Evolutionary conservation across 2,329 filamentous ascomycete genomes (phyloP).

Genomic region (Beauveria medogensis): DNA sequence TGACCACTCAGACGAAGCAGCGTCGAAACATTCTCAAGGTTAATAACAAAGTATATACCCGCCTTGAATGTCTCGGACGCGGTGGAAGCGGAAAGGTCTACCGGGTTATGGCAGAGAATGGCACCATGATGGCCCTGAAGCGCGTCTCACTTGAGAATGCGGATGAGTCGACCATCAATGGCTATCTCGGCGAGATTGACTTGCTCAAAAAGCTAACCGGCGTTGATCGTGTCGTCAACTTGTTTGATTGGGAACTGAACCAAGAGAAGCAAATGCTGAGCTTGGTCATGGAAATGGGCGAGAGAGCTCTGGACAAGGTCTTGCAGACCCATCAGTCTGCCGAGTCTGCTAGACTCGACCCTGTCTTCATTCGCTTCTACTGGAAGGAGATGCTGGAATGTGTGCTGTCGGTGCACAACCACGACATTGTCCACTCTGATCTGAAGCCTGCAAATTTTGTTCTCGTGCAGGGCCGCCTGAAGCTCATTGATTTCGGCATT

Average conservation of each 20-base stretch:
- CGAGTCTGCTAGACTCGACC: constrained; percentile 70
- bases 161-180: constrained; percentile 73
- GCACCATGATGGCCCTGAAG: constrained; percentile 90
- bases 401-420: constrained; percentile 76
- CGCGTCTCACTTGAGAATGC: constrained; percentile 84
- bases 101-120: constrained; percentile 93
- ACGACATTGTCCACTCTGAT: constrained; percentile 93
- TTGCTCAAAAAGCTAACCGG: constrained; percentile 72
- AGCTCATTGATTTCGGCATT: constrained; percentile 97
- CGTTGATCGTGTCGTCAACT: constrained; percentile 80
- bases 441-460: constrained; percentile 97
- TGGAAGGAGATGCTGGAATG: constrained; percentile 99
- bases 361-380: constrained; percentile 90
- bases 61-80: constrained; percentile 82
- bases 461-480: constrained; percentile 78
- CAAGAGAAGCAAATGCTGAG: constrained; percentile 82
- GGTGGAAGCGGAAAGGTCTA: constrained; percentile 94
- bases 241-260: constrained; percentile 92
- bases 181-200: constrained; percentile 94
- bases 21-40: constrained; percentile 78
- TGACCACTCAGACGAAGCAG: constrained; percentile 63
- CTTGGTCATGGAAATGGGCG: constrained; percentile 95
- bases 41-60: constrained; percentile 84
- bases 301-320: constrained; percentile 84
- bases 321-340: constrained; percentile 64